Percentiles rank a stretch among this genome's conserved stretches.
Conservation (phyloP, 768 basidiomycete species). For the Arthromyces matolae region DNA sequence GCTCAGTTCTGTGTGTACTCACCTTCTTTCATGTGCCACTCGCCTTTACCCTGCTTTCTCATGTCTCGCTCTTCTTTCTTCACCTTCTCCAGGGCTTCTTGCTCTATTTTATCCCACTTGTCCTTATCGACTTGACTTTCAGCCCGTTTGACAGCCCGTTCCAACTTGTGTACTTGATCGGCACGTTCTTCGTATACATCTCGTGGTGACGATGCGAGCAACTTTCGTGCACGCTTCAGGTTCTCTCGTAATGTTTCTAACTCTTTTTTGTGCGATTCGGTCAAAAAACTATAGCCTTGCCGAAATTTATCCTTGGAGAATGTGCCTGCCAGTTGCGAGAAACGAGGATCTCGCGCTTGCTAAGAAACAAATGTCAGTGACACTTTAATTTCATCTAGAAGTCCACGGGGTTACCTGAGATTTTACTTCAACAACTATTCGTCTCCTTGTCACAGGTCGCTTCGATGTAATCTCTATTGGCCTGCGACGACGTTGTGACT, state of each 20-base stretch:
- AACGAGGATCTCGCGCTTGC: slow-evolving; percentile 86
- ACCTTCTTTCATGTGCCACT: slow-evolving; percentile 87
- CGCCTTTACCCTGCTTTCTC: slow-evolving; percentile 70
- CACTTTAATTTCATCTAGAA: slow-evolving; percentile 1
- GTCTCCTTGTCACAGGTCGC: slow-evolving; percentile 70
- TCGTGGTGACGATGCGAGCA: slow-evolving; percentile 55
- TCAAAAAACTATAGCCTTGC: slow-evolving; percentile 71
- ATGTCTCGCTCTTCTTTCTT: slow-evolving; percentile 63
- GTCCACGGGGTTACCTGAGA: slow-evolving; percentile 54
- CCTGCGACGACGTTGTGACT: slow-evolving; percentile 37
- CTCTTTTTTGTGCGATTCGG: slow-evolving; percentile 61
- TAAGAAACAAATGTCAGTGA: slow-evolving; percentile 26
- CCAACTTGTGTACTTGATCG: slow-evolving; percentile 65
- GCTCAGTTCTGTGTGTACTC: slow-evolving; percentile 21
- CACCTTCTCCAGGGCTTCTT: slow-evolving; percentile 54
- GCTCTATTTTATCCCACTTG: slow-evolving; percentile 64
- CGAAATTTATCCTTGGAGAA: slow-evolving; percentile 64
- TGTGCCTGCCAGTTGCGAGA: slow-evolving; percentile 68
- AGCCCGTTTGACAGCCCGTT: slow-evolving; percentile 67
- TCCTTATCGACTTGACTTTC: slow-evolving; percentile 78
- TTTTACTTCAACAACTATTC: slow-evolving; percentile 65
- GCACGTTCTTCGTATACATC: slow-evolving; percentile 58
- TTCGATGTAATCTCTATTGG: slow-evolving; percentile 84
- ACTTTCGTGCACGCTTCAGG: slow-evolving; percentile 64
- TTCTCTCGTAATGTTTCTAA: slow-evolving; percentile 60